Evolutionary conservation across 2,329 filamentous ascomycete species (phyloP), one percentile per base, ranked within the genome.

Genomic region (Incumbomyces lentus): DNA sequence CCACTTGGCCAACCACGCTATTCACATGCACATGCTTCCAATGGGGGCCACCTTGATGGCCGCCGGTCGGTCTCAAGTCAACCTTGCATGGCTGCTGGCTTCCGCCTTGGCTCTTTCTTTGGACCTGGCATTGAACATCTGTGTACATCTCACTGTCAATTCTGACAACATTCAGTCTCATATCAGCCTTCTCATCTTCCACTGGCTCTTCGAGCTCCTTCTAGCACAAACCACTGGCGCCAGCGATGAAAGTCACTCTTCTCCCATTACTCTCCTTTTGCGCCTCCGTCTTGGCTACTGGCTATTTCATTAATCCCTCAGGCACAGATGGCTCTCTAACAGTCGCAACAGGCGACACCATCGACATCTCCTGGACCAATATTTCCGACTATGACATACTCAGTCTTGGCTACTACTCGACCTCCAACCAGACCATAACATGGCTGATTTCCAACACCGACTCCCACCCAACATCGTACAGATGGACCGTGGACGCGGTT

Each of bases 341-440:
- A 13, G 30, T 44, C 30, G 22, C 30, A 19, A 19, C 31, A 16
- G 41, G 41, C 22, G 18, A 36, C 31, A 35, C 31, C 6, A 44
- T 44, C 41, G 31, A 44, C 41, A 22, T 44, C n/a, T 44, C 41
- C 10, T 44, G 41, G 41, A 44, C 41, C 2, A 44, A 44, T 19
- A 36, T 22, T 8, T 35, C 41, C 3, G 41, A 44, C 32, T 44
- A 44, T 19, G n/a, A 36, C 32, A 44, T 44, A 17, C 32, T 44
- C 30, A 35, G 31, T 36, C 31, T 44, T 2, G 41, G 41, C 16
- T 44, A 44, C 31, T 36, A 18, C 32, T 35, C 31, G 13, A n/a
- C 26, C 31, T 18, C 31, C n/a, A 44, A 44, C 41, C 30, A 35
- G 18, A 44, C 41, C 31, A 44, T 44, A 35, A 44, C 41, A 35